Conservation (phyloP, 2,329 filamentous ascomycete species). For the Epichloe bromicola region DNA sequence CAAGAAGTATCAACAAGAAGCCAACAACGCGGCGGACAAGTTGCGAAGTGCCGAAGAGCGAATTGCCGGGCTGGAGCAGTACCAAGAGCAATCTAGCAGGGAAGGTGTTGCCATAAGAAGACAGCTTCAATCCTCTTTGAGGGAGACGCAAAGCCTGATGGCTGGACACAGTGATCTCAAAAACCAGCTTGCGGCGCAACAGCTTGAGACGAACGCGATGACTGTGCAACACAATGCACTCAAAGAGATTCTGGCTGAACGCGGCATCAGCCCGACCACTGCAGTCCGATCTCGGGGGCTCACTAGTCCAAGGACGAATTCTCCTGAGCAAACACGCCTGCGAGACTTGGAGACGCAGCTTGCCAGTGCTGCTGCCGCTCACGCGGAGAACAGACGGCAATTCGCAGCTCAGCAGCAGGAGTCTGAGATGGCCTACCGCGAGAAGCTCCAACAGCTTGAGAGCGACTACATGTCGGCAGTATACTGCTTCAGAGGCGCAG, state of each 20-base stretch:
- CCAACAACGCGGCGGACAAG: slow-evolving; percentile 76
- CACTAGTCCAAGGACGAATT: slow-evolving; percentile 56
- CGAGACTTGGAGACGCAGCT: slow-evolving; percentile 84
- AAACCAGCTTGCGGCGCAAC: slow-evolving; percentile 69
- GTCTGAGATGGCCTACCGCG: slow-evolving; percentile 77
- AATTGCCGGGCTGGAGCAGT: slow-evolving; percentile 90
- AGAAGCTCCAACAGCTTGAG: slow-evolving; percentile 86
- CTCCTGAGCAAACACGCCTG: slow-evolving; percentile 68
- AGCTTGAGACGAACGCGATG: slow-evolving; percentile 88
- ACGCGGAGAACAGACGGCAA: slow-evolving; percentile 70
- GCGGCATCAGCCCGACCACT: slow-evolving; percentile 69
- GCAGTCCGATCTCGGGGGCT: slow-evolving; percentile 58
- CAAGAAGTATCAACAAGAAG: slow-evolving; percentile 79
- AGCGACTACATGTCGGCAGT: slow-evolving; percentile 97
- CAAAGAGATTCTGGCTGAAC: slow-evolving; percentile 82
- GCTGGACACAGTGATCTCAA: slow-evolving; percentile 71
- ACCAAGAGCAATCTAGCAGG: slow-evolving; percentile 91
- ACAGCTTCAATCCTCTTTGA: slow-evolving; percentile 73
- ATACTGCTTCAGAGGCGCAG: slow-evolving; percentile 94
- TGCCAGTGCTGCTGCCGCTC: slow-evolving; percentile 59
- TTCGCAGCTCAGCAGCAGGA: slow-evolving; percentile 74
- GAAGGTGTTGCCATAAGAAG: slow-evolving; percentile 83
- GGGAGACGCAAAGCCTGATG: slow-evolving; percentile 71
- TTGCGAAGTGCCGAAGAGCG: slow-evolving; percentile 87
- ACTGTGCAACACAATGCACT: slow-evolving; percentile 84